Base-by-base conservation (phyloP, 78 protist genomes). In the Tieghemostelium lacteum region DNA sequence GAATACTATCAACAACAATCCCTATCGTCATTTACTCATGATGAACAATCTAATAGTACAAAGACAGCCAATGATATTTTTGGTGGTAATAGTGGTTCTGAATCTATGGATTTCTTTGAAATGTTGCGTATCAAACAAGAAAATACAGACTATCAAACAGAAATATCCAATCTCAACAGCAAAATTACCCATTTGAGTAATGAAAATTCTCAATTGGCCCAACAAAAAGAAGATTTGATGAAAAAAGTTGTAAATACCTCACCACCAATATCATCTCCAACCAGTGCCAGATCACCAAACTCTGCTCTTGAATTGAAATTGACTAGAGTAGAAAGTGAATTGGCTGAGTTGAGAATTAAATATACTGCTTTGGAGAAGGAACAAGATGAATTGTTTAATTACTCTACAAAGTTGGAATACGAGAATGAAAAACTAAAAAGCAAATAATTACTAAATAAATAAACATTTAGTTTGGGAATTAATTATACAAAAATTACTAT, bases 51-150 rank as follows among this genome's bases (percentile, higher is more conserved):
- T 31, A 42, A 67, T 26, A 34, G 57, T 17, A 20, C 3, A 26
- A 37, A 57, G 40, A 77, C 62, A 7, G 42, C 29, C 52, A 76
- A 76, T 37, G 64, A 63, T 37, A 74, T 28, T 31, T 4, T n/a
- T 33, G 24, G 8, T 52, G 7, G 6, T 6, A 55, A 55, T 12
- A 28, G 34, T 52, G 19, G 20, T n/a, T 24, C 24, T 36, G 72
- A 66, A 0, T 69, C 78, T 28, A 64, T 63, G 7, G 91, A 83
- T 60, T 36, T 67, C 10, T 83, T 83, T 45, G 91, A 83, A 60
- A 24, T 83, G 12, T 67, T 83, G 63, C 63, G 91, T 52, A 10
- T 83, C 5, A 66, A 65, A 83, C 69, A 69, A 57, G 91, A 83
- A 10, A 42, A 33, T 58, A 17, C 26, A 28, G 91, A 83, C 3